Conservation (phyloP, 2,329 filamentous ascomycete species). For the Ophiocordyceps camponoti-leonardi region DNA sequence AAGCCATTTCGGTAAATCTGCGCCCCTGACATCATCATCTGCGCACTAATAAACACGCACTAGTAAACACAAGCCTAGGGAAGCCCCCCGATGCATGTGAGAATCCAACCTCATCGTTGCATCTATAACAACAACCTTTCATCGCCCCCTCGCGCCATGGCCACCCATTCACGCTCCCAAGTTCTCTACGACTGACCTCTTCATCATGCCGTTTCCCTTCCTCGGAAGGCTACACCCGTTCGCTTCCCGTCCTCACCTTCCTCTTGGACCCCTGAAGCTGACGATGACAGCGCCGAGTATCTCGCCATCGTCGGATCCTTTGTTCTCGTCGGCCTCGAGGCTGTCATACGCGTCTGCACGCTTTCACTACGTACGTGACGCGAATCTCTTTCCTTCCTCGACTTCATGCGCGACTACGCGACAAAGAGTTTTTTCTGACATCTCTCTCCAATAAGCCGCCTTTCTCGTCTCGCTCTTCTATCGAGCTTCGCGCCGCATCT, state of each 20-base stretch:
- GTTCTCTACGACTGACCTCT: not conserved
- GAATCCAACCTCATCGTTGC: not conserved
- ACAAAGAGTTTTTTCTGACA: not conserved
- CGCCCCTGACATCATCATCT: not conserved
- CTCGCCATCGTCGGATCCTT: constrained; percentile 73
- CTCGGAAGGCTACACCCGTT: constrained; percentile 34
- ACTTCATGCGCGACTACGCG: too few species aligned
- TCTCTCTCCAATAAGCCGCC: constrained; percentile 33
- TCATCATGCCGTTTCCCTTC: constrained; percentile 33
- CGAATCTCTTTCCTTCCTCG: constrained; percentile 1
- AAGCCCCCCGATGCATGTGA: not conserved
- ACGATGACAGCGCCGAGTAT: constrained; percentile 54
- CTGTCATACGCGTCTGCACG: constrained; percentile 68
- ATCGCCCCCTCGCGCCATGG: not conserved
- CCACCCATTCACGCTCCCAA: not conserved
- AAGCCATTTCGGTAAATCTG: too few species aligned
- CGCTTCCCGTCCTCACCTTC: constrained; percentile 6
- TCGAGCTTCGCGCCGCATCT: constrained; percentile 61
- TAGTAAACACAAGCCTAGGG: too few species aligned
- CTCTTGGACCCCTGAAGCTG: not conserved
- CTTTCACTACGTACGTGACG: constrained; percentile 58
- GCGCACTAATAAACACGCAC: too few species aligned
- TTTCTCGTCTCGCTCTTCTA: constrained; percentile 74
- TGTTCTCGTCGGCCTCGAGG: constrained; percentile 65
- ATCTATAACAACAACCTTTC: not conserved